These are phyloP conservation scores for Solanum clarkiae DNA, from an alignment of 257 asterid species.

Conservation along the genomic window DNA sequence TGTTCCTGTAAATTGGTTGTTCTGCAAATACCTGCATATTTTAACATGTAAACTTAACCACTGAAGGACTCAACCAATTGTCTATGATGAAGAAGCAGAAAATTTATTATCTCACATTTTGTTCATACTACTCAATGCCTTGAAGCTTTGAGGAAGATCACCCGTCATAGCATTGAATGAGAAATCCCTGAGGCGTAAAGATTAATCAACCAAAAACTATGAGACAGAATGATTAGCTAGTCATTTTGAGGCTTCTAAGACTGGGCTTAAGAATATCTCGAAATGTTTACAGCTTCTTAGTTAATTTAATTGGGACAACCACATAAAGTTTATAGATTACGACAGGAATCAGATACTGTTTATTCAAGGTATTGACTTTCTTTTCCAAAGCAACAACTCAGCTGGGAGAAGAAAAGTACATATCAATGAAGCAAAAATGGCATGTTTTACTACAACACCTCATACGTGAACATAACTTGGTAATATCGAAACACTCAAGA, in stretches of 20 bases:
- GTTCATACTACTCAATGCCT: slow-evolving; percentile 25
- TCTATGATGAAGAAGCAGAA: neutral
- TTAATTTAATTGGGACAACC: neutral
- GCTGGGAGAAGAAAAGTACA: neutral
- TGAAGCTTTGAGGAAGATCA: slow-evolving; percentile 53
- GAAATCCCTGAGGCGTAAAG: slow-evolving; percentile 40
- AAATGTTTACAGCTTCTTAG: neutral
- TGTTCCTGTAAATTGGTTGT: slow-evolving; percentile 86
- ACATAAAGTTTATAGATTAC: neutral
- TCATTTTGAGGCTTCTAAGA: neutral
- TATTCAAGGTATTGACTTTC: neutral
- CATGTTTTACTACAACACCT: neutral
- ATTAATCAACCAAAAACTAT: neutral
- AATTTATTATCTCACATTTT: slow-evolving; percentile 30
- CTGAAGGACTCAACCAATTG: slow-evolving; percentile 1
- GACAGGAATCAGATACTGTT: neutral
- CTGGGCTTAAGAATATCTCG: neutral
- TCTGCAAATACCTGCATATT: slow-evolving; percentile 71
- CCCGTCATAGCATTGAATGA: slow-evolving; percentile 42
- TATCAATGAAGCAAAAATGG: neutral
- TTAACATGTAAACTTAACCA: neutral
- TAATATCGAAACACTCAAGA: neutral
- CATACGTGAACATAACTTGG: neutral
- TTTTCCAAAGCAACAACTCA: neutral
- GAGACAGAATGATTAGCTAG: neutral